Evolutionary conservation across 768 basidiomycete species (phyloP), one percentile per base, ranked within the genome.

Genomic region (Phanerochaete sordida): DNA sequence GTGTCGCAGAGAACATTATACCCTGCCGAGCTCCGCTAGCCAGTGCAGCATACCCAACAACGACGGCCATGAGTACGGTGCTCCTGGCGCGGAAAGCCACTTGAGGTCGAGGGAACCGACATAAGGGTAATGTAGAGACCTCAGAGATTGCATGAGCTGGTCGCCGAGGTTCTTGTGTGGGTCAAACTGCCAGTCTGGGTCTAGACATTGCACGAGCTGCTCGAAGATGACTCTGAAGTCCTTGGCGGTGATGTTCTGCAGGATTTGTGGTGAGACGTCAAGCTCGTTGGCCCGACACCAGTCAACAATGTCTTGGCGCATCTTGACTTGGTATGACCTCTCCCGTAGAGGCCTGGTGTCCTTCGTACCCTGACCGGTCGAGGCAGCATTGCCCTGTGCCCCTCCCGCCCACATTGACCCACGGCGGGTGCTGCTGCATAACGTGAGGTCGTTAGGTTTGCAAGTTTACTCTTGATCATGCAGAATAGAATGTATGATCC

Each of bases 41-140:
- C 97, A 99, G 73, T 95, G 90, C 33, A 98, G 70, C 68, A 91
- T 90, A 23, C 91, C 96, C 16, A 98, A 78, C 26, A 97, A 74
- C 23, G 84, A 79, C 0, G 93, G 92, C 97, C 96, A 98, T n/a
- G 89, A 87, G 73, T 93, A 90, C 78, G 90, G 88, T 56, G 87
- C 89, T 0, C 92, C 95, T 0, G 94, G 91, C 1, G 95, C 88
- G 8, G 88, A 88, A 4, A 98, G 74, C 82, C 91, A 93, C 64
- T 91, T 95, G 54, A 87, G 86, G 65, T 93, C 91, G 19, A 98
- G 81, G 59, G 84, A 81, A 53, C 87, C 81, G 3, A 85, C 80
- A 60, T 86, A 91, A 0, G 97, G 96, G 73, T 98, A 99, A 63
- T 82, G 80, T 37, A 93, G 72, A 6, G 87, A 83, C 69, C 85